Conservation (phyloP, 129 eudicot genomes). For the Flaveria sonorensis region DNA sequence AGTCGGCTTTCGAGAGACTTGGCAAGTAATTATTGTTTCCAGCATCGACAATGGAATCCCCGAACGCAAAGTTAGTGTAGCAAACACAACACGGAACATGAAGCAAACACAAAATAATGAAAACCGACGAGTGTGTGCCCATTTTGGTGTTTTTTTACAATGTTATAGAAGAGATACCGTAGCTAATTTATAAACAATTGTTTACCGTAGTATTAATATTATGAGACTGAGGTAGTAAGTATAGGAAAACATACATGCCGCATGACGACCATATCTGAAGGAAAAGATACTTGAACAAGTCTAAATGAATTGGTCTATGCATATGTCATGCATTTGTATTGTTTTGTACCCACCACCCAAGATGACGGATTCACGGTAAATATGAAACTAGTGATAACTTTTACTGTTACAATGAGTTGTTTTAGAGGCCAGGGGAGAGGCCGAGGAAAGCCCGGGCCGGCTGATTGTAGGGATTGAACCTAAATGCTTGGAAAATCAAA, state of each 20-base stretch:
- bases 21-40: constrained; percentile 63
- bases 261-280: constrained; percentile 41
- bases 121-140: constrained; percentile 8
- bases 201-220: background rate
- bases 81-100: constrained; percentile 32
- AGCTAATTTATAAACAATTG: constrained; percentile 11
- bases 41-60: constrained; percentile 66
- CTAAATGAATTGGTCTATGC: constrained; percentile 42
- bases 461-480: no score
- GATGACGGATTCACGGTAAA: constrained; percentile 18
- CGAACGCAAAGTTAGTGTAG: constrained; percentile 51
- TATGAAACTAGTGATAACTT: background rate
- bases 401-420: no score
- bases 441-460: no score
- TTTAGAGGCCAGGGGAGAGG: no score
- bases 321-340: constrained; percentile 24
- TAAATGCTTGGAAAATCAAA: no score
- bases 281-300: constrained; percentile 44
- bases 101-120: constrained; percentile 14
- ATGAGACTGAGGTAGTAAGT: constrained; percentile 22
- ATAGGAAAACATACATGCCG: constrained; percentile 30
- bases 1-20: constrained; percentile 65
- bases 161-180: background rate
- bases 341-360: constrained; percentile 12
- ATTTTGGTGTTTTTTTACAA: constrained; percentile 8